Conservation (phyloP, 805 yeast genomes). For the Kluyveromyces aestuarii region DNA sequence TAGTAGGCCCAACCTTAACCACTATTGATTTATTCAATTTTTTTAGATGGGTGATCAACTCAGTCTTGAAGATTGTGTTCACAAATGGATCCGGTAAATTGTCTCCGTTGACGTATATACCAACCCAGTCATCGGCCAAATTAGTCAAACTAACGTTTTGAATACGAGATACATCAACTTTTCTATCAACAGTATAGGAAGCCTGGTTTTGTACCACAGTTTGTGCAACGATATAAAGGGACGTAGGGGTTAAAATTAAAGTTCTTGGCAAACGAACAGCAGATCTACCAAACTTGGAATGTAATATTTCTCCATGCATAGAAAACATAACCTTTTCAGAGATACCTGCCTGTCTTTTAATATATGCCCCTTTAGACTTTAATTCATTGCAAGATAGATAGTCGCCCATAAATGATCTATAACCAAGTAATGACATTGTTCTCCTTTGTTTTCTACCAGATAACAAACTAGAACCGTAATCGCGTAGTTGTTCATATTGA, state of each 20-base stretch:
- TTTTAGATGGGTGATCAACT: slow-evolving; percentile 66
- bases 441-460: slow-evolving; percentile 82
- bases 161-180: slow-evolving; percentile 52
- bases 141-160: slow-evolving; percentile 58
- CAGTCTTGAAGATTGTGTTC: slow-evolving; percentile 82
- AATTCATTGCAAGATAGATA: slow-evolving; percentile 76
- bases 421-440: slow-evolving; percentile 76
- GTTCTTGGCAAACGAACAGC: slow-evolving; percentile 68
- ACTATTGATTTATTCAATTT: slow-evolving; percentile 47
- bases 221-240: slow-evolving; percentile 66
- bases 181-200: slow-evolving; percentile 51
- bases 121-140: slow-evolving; percentile 89
- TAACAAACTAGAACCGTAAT: slow-evolving; percentile 65
- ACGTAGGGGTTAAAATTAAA: slow-evolving; percentile 54
- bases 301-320: slow-evolving; percentile 67
- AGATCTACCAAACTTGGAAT: slow-evolving; percentile 87
- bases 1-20: slow-evolving; percentile 59
- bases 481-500: slow-evolving; percentile 75
- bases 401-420: slow-evolving; percentile 89
- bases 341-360: slow-evolving; percentile 61
- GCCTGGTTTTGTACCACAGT: slow-evolving; percentile 54
- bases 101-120: slow-evolving; percentile 33
- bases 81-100: slow-evolving; percentile 69
- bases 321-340: slow-evolving; percentile 69
- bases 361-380: slow-evolving; percentile 68